Evolutionary conservation across 148 eudicot species (phyloP).

Genomic region (Cornus florida): DNA sequence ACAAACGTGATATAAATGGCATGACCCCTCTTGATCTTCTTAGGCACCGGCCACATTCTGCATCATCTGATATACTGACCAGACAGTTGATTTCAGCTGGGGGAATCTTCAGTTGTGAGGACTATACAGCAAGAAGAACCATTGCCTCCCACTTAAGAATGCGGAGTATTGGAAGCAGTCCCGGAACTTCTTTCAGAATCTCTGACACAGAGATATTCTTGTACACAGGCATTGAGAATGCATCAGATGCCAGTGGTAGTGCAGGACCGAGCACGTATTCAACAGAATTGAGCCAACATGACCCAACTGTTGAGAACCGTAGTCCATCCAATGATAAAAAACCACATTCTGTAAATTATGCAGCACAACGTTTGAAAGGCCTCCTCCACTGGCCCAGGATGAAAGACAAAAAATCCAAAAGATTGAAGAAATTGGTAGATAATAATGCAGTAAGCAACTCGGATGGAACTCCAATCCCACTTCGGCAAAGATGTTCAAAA

Average conservation of each 20-base stretch:
- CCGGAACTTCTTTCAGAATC: constrained; percentile 78
- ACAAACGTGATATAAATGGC: constrained; percentile 61
- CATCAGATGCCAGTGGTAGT: constrained; percentile 25
- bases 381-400: constrained; percentile 67
- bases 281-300: constrained; percentile 40
- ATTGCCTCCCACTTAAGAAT: constrained; percentile 76
- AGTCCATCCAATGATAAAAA: constrained; percentile 30
- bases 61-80: constrained; percentile 64
- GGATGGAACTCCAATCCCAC: constrained; percentile 56
- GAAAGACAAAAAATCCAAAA: constrained; percentile 31
- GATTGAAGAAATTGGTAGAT: constrained; percentile 34
- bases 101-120: constrained; percentile 70
- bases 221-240: constrained; percentile 51
- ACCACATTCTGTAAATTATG: constrained; percentile 30
- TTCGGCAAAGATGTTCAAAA: constrained; percentile 62
- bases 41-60: constrained; percentile 70
- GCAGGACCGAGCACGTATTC: constrained; percentile 24
- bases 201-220: constrained; percentile 68
- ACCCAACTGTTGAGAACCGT: constrained; percentile 26
- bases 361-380: constrained; percentile 57
- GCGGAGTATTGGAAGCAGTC: constrained; percentile 72
- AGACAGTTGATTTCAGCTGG: constrained; percentile 82
- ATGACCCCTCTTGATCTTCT: constrained; percentile 94
- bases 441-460: constrained; percentile 25
- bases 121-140: constrained; percentile 62